These are phyloP conservation scores for Pelargonium citronellum DNA, from an alignment of 441 rosid genomes.

Conservation along the genomic window DNA sequence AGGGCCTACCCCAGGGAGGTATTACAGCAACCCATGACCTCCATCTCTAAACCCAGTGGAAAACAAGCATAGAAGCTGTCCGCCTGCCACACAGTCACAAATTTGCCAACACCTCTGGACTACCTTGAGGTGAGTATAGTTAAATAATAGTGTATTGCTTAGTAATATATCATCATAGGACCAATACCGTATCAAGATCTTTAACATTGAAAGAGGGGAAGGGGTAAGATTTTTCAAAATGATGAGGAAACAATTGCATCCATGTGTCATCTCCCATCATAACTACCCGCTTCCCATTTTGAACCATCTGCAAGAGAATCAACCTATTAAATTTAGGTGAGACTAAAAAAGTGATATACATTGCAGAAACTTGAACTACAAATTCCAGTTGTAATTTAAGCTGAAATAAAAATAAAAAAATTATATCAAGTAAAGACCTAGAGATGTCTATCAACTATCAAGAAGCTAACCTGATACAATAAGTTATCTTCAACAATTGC, in stretches of 20 bases:
- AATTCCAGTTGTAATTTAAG: neutral
- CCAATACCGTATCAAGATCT: conserved; percentile 73
- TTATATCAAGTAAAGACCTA: too few species aligned
- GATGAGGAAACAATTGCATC: conserved; percentile 85
- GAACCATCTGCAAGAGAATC: conserved; percentile 45
- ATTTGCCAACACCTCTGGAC: neutral
- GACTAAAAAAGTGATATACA: neutral
- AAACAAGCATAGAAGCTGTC: neutral
- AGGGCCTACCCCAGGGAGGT: conserved; percentile 4
- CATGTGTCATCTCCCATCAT: conserved; percentile 99
- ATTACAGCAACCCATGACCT: conserved; percentile 5
- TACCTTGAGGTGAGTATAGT: neutral
- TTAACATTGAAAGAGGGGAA: conserved; percentile 94
- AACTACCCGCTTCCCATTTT: conserved; percentile 74
- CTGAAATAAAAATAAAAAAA: too few species aligned
- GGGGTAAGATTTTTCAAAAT: conserved; percentile 75
- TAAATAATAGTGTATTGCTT: neutral
- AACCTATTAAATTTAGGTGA: conserved; percentile 13
- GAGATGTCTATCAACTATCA: neutral
- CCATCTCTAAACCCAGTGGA: neutral
- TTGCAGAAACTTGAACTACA: neutral
- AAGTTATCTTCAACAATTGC: conserved; percentile 90
- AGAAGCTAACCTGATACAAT: conserved; percentile 52
- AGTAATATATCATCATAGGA: conserved; percentile 1
- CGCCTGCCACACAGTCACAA: neutral